phyloP scores from a whole-genome alignment of 306 rosid species.

The Mucuna pruriens region DNA sequence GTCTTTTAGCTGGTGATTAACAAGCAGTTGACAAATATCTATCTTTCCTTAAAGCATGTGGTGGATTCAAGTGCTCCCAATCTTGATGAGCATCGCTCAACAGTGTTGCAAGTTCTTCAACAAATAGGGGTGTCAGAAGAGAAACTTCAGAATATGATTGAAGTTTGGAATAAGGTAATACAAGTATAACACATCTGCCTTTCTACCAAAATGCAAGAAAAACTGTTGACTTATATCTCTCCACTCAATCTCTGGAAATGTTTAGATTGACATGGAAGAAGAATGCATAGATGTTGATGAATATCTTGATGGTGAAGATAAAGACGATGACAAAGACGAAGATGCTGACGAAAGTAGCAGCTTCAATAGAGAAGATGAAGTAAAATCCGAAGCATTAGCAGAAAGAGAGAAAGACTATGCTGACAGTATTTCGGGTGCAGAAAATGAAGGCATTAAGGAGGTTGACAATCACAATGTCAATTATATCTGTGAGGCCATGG shows the following conservation, averaged over 20 bases:
- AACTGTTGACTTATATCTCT: not conserved
- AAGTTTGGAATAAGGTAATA: conserved; percentile 96
- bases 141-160: conserved; percentile 90
- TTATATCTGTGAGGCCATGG: conserved; percentile 37
- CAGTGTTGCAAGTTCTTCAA: conserved; percentile 83
- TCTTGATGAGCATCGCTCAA: conserved; percentile 87
- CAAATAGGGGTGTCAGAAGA: conserved; percentile 83
- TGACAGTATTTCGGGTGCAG: conserved; percentile 31
- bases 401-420: conserved; percentile 27
- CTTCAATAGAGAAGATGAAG: conserved; percentile 45
- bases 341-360: conserved; percentile 43
- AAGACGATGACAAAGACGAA: conserved; percentile 32
- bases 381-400: conserved; percentile 10
- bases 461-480: conserved; percentile 18
- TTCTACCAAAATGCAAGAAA: conserved; percentile 4
- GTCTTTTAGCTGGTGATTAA: conserved; percentile 8
- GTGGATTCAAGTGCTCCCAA: conserved; percentile 96
- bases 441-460: conserved; percentile 18
- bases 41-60: conserved; percentile 71
- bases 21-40: conserved; percentile 25
- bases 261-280: conserved; percentile 76
- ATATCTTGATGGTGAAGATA: conserved; percentile 37
- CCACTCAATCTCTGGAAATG: conserved; percentile 32
- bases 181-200: conserved; percentile 2
- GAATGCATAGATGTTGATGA: conserved; percentile 52